Base-by-base conservation (phyloP, 2,329 filamentous ascomycete species). In the Sporothrix pallida region DNA sequence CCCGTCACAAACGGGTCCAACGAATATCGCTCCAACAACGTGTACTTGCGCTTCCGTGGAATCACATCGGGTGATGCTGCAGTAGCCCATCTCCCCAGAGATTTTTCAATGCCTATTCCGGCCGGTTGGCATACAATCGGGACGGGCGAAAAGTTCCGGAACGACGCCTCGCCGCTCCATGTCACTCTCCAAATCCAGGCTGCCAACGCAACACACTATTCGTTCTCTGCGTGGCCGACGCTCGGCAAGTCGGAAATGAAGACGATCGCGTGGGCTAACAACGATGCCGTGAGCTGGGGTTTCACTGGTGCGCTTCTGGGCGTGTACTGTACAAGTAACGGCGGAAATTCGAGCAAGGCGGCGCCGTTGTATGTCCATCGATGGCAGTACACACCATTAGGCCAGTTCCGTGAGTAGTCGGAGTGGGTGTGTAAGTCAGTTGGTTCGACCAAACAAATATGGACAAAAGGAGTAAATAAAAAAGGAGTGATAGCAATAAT, bases 321-420 rank as follows among this genome's bases (percentile, higher is more conserved):
- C 0, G 81, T 84, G 0, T 89, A 88, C 77, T 84, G 83, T 56
- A 88, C 87, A 3, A 86, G 80, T 42, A 88, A 89, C 75, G 86
- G 86, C 0, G 82, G 82, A 1, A 78, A 81, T 12, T 83, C 82
- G 2, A 81, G 37, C 58, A 44, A 44, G 15, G 58, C 77, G 2
- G 83, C 83, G 46, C 81, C 83, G 3, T 85, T 84, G 2, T 87
- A 86, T 77, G 79, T 88, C 68, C 82, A 80, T 6, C 80, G 83
- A 23, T 88, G 86, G 86, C 81, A 79, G 73, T 87, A 87, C 75
- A 78, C 75, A 0, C 81, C 82, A 17, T 77, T 82, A 68, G 82
- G 78, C 2, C 81, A 82, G 78, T 81, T 79, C 74, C 79, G 79
- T 73, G 78, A 81, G 72, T 82, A 63, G 52, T 37, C 15, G 42